These are phyloP conservation scores for Metarhizium robertsii DNA, from an alignment of 2,329 filamentous ascomycete species.

Conservation along the genomic window DNA sequence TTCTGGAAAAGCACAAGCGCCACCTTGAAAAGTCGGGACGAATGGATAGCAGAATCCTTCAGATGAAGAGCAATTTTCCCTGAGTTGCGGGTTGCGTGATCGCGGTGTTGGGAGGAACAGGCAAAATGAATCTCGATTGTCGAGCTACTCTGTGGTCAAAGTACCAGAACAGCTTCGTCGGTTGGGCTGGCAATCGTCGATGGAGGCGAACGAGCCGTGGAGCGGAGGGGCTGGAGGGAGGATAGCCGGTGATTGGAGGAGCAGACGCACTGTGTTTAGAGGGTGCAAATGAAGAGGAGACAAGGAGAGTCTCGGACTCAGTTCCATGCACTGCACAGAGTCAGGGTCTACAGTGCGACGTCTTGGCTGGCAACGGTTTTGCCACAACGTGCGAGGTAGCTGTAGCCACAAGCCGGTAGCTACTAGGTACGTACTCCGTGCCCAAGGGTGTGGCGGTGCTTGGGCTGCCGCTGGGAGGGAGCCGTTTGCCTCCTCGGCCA, in stretches of 20 bases:
- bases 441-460: constrained; percentile 4
- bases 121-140: not conserved
- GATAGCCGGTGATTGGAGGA: not conserved
- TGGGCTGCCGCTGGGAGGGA: constrained; percentile 1
- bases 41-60: not conserved
- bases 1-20: not conserved
- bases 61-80: not conserved
- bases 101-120: not conserved
- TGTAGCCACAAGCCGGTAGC: not conserved
- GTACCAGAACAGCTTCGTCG: not conserved
- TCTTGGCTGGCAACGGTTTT: too few relatives aligned
- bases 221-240: too few relatives aligned
- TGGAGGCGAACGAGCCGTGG: too few relatives aligned
- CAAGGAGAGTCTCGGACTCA: too few relatives aligned
- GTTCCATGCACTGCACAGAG: too few relatives aligned
- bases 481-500: not conserved
- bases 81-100: not conserved
- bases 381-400: not conserved
- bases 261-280: not conserved
- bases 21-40: not conserved
- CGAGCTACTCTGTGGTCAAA: not conserved
- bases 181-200: not conserved
- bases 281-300: too few relatives aligned
- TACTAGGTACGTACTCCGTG: not conserved
- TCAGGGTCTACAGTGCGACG: too few relatives aligned